Conservation (phyloP, 805 yeast species). For the Cyberlindnera petersonii region DNA sequence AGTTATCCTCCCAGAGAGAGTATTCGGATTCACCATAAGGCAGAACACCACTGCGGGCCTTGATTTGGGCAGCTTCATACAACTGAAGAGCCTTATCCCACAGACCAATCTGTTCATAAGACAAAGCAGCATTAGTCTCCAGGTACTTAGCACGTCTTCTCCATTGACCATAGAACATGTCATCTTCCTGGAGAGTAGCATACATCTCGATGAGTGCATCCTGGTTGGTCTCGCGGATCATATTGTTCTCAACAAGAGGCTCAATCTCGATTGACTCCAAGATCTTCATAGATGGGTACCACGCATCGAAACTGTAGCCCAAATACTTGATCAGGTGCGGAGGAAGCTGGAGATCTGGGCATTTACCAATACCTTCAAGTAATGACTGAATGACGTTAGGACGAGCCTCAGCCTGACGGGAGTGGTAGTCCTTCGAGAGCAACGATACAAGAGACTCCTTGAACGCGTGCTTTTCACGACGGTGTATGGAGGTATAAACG, state of each 20-base stretch:
- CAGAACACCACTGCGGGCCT: slow-evolving; percentile 89
- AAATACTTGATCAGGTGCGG: slow-evolving; percentile 90
- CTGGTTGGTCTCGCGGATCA: slow-evolving; percentile 77
- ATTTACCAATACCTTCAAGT: slow-evolving; percentile 75
- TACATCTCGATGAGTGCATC: slow-evolving; percentile 91
- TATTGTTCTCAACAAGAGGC: slow-evolving; percentile 62
- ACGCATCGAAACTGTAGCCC: slow-evolving; percentile 81
- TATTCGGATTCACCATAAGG: slow-evolving; percentile 96
- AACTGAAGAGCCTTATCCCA: slow-evolving; percentile 93
- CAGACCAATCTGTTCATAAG: slow-evolving; percentile 90
- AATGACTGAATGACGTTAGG: slow-evolving; percentile 86
- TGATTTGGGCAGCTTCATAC: slow-evolving; percentile 94
- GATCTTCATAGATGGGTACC: slow-evolving; percentile 86
- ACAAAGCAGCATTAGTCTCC: slow-evolving; percentile 88
- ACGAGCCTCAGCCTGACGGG: slow-evolving; percentile 80
- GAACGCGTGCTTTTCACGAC: slow-evolving; percentile 79
- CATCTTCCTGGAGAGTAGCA: slow-evolving; percentile 86
- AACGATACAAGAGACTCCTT: slow-evolving; percentile 75
- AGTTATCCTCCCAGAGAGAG: slow-evolving; percentile 96
- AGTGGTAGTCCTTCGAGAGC: slow-evolving; percentile 86
- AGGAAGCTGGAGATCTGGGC: slow-evolving; percentile 76
- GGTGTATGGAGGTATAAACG: slow-evolving; percentile 68
- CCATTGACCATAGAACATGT: slow-evolving; percentile 98
- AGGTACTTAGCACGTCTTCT: slow-evolving; percentile 91
- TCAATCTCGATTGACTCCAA: slow-evolving; percentile 64